These are phyloP conservation scores for Mucor piriformis DNA, from an alignment of 371 early-diverging fungal species.

Conservation along the genomic window DNA sequence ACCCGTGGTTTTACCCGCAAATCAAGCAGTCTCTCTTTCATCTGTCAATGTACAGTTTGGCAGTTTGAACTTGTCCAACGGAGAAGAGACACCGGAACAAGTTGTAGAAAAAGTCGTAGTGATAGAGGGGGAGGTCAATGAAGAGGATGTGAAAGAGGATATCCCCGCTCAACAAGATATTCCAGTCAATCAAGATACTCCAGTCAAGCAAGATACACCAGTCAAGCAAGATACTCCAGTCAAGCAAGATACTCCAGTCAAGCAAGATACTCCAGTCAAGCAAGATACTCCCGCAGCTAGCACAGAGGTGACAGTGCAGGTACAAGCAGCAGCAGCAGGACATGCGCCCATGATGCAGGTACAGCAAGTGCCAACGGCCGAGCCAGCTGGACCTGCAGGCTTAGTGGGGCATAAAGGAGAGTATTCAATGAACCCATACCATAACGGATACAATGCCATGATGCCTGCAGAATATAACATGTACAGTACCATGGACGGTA, in stretches of 20 bases:
- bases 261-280: no score
- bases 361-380: neutral
- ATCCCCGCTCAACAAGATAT: neutral
- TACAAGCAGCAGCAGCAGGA: neutral
- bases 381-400: neutral
- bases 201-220: neutral
- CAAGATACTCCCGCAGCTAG: no score
- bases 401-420: neutral
- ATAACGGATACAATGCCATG: neutral
- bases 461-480: neutral
- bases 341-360: no score
- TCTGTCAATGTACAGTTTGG: conserved; percentile 32
- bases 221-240: no score
- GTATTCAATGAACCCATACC: neutral
- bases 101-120: neutral
- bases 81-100: conserved; percentile 3
- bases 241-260: no score
- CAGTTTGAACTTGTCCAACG: conserved; percentile 19
- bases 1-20: conserved; percentile 25
- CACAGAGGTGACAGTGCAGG: no score
- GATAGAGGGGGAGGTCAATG: neutral
- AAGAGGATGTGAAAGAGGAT: neutral
- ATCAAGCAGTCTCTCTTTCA: conserved; percentile 11
- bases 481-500: conserved; percentile 18
- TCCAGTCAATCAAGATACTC: neutral